Percentiles rank a stretch among this genome's conserved stretches.
Evolutionary conservation across 176 grass and related monocot genomes (phyloP).

Genomic region (Oryza punctata): DNA sequence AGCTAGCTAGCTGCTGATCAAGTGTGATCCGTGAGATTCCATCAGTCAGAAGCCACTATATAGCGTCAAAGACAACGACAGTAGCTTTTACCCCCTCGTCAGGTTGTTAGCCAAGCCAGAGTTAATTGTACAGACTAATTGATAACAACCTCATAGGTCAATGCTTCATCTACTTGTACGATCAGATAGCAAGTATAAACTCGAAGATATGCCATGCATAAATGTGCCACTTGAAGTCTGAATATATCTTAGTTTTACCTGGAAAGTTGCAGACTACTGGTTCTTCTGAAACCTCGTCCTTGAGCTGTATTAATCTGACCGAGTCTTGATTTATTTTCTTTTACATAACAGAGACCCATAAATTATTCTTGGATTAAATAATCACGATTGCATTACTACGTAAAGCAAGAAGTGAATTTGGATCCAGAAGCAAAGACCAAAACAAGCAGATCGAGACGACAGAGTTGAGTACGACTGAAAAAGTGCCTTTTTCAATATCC

Average conservation of each 20-base stretch:
- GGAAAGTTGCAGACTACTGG: background rate
- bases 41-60: background rate
- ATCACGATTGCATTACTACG: background rate
- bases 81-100: background rate
- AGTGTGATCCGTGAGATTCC: background rate
- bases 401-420: background rate
- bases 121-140: background rate
- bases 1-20: background rate
- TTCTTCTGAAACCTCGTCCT: background rate
- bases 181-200: background rate
- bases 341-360: background rate
- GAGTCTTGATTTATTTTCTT: background rate
- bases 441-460: background rate
- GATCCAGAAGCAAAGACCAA: background rate
- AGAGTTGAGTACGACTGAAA: background rate
- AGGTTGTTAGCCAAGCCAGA: background rate
- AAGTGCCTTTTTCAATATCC: background rate
- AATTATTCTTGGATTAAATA: background rate
- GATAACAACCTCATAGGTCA: background rate
- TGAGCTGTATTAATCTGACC: background rate
- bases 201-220: background rate
- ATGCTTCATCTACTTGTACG: background rate
- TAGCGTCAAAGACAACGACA: background rate
- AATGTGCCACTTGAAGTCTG: background rate
- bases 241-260: background rate